Evolutionary conservation across 2,329 filamentous ascomycete genomes (phyloP), one percentile per base, ranked within the genome.

Genomic region (Pyrenophora graminea): DNA sequence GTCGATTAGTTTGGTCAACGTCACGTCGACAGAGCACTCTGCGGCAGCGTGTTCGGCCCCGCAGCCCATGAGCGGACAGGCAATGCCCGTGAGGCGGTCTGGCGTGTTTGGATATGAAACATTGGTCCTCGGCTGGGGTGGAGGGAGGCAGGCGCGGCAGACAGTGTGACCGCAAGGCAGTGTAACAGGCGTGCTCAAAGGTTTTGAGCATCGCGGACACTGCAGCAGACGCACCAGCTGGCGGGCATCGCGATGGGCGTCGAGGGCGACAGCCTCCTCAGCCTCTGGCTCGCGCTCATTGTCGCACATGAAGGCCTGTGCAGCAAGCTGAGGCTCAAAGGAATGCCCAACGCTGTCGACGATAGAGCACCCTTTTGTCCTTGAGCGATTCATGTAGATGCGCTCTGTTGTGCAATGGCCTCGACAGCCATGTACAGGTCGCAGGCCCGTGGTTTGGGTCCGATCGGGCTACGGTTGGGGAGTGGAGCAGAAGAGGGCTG

Each of bases 151-250:
- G 42, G 73, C 71, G 64, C 82, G 85, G 75, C 92, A 97, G 9
- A 96, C 73, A 9, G 86, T 87, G 66, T 87, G 84, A 23, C 91
- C 91, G 69, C 92, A 97, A 4, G 91, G 91, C 4, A 96, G 77
- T 0, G 89, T 89, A 49, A 91, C 80, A 4, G 91, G 89, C 7
- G 84, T 79, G 39, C 75, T 79, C 25, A 94, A 77, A 1, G 88
- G 86, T 37, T 77, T 78, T 3, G 86, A 89, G 71, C 92, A 96
- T 56, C 82, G 76, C 9, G 81, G 81, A 69, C 92, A 97, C 74
- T 95, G 90, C 45, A 94, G 80, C 34, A 94, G 77, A 37, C 86
- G 86, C 55, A 95, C 80, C 47, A 91, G 78, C 50, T 82, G 77
- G 58, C 88, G 80, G 15, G 84, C 82, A 68, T 86, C 79, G 56